A percentile compares a stretch with the other conserved stretches of the same genome.
Conservation (phyloP, 345 rosid genomes). For the Durio zibethinus region DNA sequence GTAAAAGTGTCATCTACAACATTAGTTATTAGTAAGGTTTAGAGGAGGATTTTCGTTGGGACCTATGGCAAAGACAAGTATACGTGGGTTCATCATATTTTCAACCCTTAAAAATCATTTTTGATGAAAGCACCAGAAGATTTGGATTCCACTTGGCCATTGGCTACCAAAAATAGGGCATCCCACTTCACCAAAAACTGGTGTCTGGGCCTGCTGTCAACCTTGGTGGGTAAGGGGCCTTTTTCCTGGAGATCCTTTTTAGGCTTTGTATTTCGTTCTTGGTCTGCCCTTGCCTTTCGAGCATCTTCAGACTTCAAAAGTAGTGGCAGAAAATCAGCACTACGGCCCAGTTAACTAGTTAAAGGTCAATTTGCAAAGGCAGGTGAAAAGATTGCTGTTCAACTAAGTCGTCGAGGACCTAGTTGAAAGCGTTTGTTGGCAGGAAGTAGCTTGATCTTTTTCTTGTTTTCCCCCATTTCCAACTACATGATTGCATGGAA, state of each 20-base stretch:
- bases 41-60: too few species aligned
- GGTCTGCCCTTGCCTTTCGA: neutral
- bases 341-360: neutral
- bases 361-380: neutral
- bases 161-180: too few species aligned
- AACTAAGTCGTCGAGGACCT: neutral
- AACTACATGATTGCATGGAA: neutral
- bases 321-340: neutral
- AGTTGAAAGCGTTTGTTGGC: neutral
- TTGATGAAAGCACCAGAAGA: too few species aligned
- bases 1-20: neutral
- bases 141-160: too few species aligned
- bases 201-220: neutral
- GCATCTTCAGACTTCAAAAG: neutral
- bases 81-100: too few species aligned
- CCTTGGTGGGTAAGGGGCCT: neutral
- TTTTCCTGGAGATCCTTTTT: neutral
- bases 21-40: too few species aligned
- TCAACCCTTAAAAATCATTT: too few species aligned
- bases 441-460: neutral
- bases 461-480: neutral
- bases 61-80: too few species aligned
- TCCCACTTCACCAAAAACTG: too few species aligned
- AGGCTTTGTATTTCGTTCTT: neutral
- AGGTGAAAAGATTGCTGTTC: neutral